Conservation (phyloP, 1,284 basidiomycete species). For the Cryptococcus sp. region DNA sequence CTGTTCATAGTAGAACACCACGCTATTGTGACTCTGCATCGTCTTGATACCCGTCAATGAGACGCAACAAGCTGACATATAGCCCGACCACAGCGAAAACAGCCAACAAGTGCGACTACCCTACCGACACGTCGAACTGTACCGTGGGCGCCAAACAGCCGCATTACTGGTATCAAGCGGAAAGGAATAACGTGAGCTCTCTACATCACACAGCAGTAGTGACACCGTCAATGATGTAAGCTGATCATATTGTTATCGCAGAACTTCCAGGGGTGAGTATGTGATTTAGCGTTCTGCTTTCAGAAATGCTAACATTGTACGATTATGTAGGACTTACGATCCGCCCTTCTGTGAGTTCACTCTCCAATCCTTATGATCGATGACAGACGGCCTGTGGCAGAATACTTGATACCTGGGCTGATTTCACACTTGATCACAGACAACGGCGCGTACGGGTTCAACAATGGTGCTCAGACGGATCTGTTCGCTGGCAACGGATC, state of each 20-base stretch:
- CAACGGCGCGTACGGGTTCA: slow-evolving; percentile 52
- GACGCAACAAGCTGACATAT: too few species aligned
- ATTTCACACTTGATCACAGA: slow-evolving; percentile 22
- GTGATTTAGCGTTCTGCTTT: too few species aligned
- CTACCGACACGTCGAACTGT: slow-evolving; percentile 40
- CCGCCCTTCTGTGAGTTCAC: slow-evolving; percentile 44
- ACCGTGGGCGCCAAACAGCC: slow-evolving; percentile 47
- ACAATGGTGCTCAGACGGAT: slow-evolving; percentile 54
- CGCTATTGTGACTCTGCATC: not conserved
- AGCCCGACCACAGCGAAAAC: slow-evolving; percentile 25
- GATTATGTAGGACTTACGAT: slow-evolving; percentile 26
- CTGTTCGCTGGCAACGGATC: slow-evolving; percentile 39
- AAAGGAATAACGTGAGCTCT: slow-evolving; percentile 11
- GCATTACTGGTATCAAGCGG: slow-evolving; percentile 47
- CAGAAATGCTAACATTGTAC: too few species aligned
- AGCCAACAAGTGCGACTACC: slow-evolving; percentile 46
- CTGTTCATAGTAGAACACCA: too few species aligned
- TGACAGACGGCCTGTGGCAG: not conserved
- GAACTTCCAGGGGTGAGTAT: slow-evolving; percentile 30
- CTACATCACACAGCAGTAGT: not conserved
- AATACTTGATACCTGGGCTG: slow-evolving; percentile 3
- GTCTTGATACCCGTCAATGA: not conserved
- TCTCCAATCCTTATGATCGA: not conserved
- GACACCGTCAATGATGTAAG: too few species aligned
- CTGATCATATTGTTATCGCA: slow-evolving; percentile 6